A percentile compares a stretch with the other conserved stretches of the same genome.
Conservation (phyloP, 768 basidiomycete species). For the Auricularia sp. region DNA sequence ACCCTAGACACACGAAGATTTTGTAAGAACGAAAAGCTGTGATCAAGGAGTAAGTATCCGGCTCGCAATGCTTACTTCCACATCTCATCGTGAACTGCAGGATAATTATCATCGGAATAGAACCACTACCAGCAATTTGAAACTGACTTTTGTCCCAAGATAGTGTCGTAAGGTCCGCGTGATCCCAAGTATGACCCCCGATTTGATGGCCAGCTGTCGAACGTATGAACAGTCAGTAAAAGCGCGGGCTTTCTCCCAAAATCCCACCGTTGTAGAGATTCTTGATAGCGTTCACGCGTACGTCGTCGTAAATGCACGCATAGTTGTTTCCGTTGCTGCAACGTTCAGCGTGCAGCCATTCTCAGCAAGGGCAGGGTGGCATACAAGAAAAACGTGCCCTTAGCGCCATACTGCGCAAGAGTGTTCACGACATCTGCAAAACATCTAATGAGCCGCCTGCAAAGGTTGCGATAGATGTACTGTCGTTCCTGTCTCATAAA, state of each 20-base stretch:
- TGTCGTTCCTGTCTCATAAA: conserved; percentile 10
- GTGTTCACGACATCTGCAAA: conserved; percentile 6
- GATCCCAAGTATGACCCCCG: conserved; percentile 37
- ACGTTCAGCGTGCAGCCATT: background rate
- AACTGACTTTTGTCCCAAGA: conserved; percentile 18
- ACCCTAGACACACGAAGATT: background rate
- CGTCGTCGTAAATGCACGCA: conserved; percentile 19
- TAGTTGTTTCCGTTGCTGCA: conserved; percentile 5
- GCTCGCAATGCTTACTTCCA: conserved; percentile 10
- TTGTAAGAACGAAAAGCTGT: background rate
- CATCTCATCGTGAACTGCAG: conserved; percentile 26
- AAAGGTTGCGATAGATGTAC: background rate
- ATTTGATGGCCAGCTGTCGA: conserved; percentile 29
- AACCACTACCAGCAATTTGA: background rate
- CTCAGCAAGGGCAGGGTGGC: conserved; percentile 5
- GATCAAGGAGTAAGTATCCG: background rate
- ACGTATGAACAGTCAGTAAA: background rate
- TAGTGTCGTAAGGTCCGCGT: conserved; percentile 25
- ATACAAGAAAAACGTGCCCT: conserved; percentile 35
- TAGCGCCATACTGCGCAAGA: conserved; percentile 18
- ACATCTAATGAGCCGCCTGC: background rate
- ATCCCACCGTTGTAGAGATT: conserved; percentile 20
- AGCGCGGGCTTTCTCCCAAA: background rate
- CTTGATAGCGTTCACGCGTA: conserved; percentile 19
- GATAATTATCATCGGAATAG: background rate